Base-by-base conservation (phyloP, 768 basidiomycete species). In the Strobilomyces dryophilus region DNA sequence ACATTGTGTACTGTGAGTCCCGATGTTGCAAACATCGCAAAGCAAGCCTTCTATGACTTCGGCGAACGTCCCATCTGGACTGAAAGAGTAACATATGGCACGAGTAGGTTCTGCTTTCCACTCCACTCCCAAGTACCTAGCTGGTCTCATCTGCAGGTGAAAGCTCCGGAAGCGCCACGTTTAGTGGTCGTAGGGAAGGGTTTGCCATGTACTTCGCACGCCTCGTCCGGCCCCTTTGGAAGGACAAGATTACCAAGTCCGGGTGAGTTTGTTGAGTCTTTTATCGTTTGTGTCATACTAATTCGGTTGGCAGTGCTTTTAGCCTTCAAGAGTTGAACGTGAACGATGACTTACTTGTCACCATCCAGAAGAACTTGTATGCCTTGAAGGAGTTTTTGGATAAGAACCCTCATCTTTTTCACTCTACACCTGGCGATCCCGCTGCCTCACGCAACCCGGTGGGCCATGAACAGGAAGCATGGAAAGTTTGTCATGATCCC, bases 171-270 rank as follows among this genome's bases (percentile, higher is more conserved):
- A 86, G 79, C 43, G 82, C 87, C 3, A 81, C 83, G 50, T 97
- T 89, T 69, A 93, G 91, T 58, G 89, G 93, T 29, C 79, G 93
- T 51, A 80, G 93, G 54, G 92, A 97, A 72, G 95, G 92, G 2
- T 77, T 98, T 45, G 87, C 87, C 0, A 69, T 95, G 27, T 94
- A 93, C 67, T 84, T 98, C 66, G 82, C 92, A 8, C 80, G 97
- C 41, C 76, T 97, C 24, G 73, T 97, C 20, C 75, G 92, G 31
- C 89, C 92, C 1, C 76, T 97, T 55, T 98, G 97, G 95, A 88
- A 84, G 61, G 75, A 79, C 47, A 91, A 85, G 61, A 71, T 99
- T 48, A 90, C 87, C 3, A 78, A 74, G 49, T 58, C 75, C 20
- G 75, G 81, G 90, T 88, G 69, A 48, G 79, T 67, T 11, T 35